Base-by-base conservation (phyloP, 1,284 basidiomycete genomes). In the Sporisorium scitamineum region DNA sequence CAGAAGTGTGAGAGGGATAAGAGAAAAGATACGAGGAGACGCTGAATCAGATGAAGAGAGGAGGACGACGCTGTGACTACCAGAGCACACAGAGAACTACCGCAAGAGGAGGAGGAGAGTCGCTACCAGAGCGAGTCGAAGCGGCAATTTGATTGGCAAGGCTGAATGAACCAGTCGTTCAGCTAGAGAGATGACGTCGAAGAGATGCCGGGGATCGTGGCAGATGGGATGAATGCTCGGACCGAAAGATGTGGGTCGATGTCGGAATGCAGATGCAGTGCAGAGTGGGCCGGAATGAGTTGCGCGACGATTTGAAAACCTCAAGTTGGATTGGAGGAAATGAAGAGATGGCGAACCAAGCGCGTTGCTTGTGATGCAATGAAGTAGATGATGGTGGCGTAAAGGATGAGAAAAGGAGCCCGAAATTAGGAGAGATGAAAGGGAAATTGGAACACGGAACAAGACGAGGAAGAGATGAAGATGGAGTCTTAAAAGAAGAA, bases 81-180 rank as follows among this genome's bases (percentile, higher is more conserved):
- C 70, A 61, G 70, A 67, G 70, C 65, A 48, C 53, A 67, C 51
- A 56, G 70, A 56, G 32, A 47, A 14, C 16, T 18, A 18, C 7
- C 5, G 39, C 10, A 34, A 16, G 13, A 54, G 34, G 26, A 24
- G 2, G 24, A 22, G 20, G 32, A 34, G 20, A 42, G 39, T 39
- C 54, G 58, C 62, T 61, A 41, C 69, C 69, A 52, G 69, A 70
- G 69, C 69, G 51, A 65, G 48, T 50, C 34, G 27, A 42, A 24
- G 24, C n/a, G 29, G 7, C 31, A 24, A 41, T 10, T 26, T 18
- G 47, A 42, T 8, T 32, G n/a, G 34, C 27, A 32, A 50, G 32
- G 63, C 58, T 59, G 59, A 71, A 56, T 34, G 41, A 66, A 50
- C 69, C 69, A 52, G 69, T 71, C 69, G 41, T 62, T 62, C 69